These are phyloP conservation scores for Diaporthe ampelina DNA, from an alignment of 2,329 filamentous ascomycete genomes.

Conservation along the genomic window DNA sequence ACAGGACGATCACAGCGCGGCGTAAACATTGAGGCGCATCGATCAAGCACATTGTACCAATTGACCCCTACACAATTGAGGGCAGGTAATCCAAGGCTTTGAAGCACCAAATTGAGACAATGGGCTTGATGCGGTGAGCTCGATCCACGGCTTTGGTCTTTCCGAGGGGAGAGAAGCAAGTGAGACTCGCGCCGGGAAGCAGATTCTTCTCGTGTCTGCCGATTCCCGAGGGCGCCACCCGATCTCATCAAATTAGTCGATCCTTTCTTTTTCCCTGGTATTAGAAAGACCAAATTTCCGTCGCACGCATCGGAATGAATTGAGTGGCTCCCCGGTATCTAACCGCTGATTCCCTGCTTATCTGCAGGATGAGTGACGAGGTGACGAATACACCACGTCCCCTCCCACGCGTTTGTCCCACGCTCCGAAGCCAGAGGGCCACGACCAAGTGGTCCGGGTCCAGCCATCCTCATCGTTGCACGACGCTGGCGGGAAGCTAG, in stretches of 20 bases:
- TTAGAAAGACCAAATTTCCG: not conserved
- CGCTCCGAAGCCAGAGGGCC: not conserved
- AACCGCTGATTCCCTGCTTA: not conserved
- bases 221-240: slow-evolving; percentile 19
- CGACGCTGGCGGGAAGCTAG: not conserved
- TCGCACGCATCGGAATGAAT: not conserved
- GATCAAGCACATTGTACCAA: not conserved
- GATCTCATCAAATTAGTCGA: slow-evolving; percentile 4
- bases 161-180: not conserved
- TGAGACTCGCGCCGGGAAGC: slow-evolving; percentile 14
- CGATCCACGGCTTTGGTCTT: slow-evolving; percentile 5
- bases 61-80: not conserved
- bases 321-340: not conserved
- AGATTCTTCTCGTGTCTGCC: slow-evolving; percentile 23
- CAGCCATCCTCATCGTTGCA: not conserved
- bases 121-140: slow-evolving; percentile 16
- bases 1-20: not conserved
- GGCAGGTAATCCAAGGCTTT: not conserved
- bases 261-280: not conserved
- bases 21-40: not conserved
- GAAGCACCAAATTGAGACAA: slow-evolving; percentile 21
- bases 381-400: not conserved
- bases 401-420: not conserved
- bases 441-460: not conserved
- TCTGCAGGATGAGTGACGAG: not conserved